Conservation (phyloP, 345 rosid species). For the Linum lewisii region DNA sequence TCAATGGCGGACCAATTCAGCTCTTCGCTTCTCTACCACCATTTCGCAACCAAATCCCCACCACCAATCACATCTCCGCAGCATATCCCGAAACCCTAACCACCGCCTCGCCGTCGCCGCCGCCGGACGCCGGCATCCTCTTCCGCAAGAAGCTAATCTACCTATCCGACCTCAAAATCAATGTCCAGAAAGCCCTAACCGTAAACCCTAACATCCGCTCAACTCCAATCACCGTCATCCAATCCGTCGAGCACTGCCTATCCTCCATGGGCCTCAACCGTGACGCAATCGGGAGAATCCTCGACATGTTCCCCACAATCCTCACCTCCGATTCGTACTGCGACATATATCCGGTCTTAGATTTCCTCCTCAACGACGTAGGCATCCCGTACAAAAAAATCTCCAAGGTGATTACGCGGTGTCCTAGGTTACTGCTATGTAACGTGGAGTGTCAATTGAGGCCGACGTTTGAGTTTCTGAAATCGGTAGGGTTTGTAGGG, state of each 20-base stretch:
- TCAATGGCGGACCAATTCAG: background rate
- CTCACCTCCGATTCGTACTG: slow-evolving; percentile 53
- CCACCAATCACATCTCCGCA: background rate
- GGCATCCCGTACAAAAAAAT: slow-evolving; percentile 35
- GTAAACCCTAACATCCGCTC: slow-evolving; percentile 70
- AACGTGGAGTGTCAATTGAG: slow-evolving; percentile 46
- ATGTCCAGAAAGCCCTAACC: slow-evolving; percentile 57
- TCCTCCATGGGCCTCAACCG: slow-evolving; percentile 56
- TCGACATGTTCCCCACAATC: slow-evolving; percentile 69
- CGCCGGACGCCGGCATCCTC: slow-evolving; percentile 48
- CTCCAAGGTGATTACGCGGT: slow-evolving; percentile 52
- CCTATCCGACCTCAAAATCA: slow-evolving; percentile 51
- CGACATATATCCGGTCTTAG: slow-evolving; percentile 42
- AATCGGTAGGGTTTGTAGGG: slow-evolving; percentile 47
- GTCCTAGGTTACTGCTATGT: slow-evolving; percentile 52
- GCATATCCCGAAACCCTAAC: background rate
- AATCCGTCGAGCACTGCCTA: slow-evolving; percentile 48
- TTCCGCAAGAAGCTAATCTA: slow-evolving; percentile 65
- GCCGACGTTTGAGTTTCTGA: slow-evolving; percentile 44
- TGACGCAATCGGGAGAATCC: slow-evolving; percentile 54
- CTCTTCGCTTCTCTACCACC: background rate
- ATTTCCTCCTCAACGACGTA: slow-evolving; percentile 58
- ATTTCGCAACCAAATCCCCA: background rate
- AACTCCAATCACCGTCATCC: slow-evolving; percentile 58
- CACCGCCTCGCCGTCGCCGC: slow-evolving; percentile 2